Base-by-base conservation (phyloP, 805 yeast genomes). In the Metschnikowia continentalis region DNA sequence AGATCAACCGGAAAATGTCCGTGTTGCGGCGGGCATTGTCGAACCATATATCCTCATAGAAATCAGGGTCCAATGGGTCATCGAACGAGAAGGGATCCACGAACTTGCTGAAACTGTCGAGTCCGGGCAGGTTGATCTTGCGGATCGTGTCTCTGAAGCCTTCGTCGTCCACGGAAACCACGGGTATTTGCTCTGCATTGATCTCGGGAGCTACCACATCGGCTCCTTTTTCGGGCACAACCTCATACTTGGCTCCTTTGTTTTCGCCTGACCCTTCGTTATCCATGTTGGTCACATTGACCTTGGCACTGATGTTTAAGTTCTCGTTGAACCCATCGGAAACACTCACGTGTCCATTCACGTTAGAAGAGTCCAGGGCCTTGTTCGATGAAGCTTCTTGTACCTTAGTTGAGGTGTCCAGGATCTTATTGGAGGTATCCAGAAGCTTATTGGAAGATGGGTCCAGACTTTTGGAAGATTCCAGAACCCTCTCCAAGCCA, bases 41-140 rank as follows among this genome's bases (percentile, higher is more conserved):
- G 64, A 77, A 80, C 97, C 97, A 92, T 6, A 84, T 65, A 59
- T 90, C 97, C 59, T 88, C 91, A 61, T 82, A 89, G 64, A 94
- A 94, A 2, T 80, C 80, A n/a, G 80, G 86, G 52, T 79, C 81
- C 44, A 94, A 65, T 0, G 99, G 99, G 68, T 94, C 99, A 51
- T 80, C 84, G 65, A 94, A 90, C 2, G 81, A 74, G 67, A 88
- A 91, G 0, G 99, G 99, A 65, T 90, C 97, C 54, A 94, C 77
- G 51, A 83, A 84, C 54, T 62, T 67, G 37, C 74, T 65, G 64
- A 68, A 70, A 54, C 68, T 52, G 46, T 64, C 59, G 41, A 66
- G 47, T 51, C 69, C 61, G 46, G 72, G 59, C 61, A 83, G 72
- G 53, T 70, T 63, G 22, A 78, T 52, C 3, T 66, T 53, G 13